These are phyloP conservation scores for Coemansia asiatica DNA, from an alignment of 192 early-diverging fungal species.

Conservation along the genomic window DNA sequence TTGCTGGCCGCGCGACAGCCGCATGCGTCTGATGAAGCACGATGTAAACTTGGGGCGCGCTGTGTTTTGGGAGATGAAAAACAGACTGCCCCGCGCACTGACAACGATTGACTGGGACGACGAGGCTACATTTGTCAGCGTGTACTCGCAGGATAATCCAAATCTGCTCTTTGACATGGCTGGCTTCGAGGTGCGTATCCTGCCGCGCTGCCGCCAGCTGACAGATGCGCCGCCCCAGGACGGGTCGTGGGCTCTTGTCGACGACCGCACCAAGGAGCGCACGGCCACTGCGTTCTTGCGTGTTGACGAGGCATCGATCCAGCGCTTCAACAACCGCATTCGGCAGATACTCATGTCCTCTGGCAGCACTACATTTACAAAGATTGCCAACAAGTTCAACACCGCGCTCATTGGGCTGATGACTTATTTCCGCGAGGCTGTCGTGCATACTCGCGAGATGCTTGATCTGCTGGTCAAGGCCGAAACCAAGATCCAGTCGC, in stretches of 20 bases:
- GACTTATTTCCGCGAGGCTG: slow-evolving; percentile 98
- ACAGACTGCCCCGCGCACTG: slow-evolving; percentile 92
- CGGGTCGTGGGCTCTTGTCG: slow-evolving; percentile 91
- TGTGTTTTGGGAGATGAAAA: slow-evolving; percentile 99
- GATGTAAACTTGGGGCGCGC: slow-evolving; percentile 98
- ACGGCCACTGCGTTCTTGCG: slow-evolving; percentile 96
- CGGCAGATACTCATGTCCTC: slow-evolving; percentile 98
- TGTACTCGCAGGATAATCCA: slow-evolving; percentile 97
- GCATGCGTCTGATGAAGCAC: slow-evolving; percentile 99
- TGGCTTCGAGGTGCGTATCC: slow-evolving; percentile 94
- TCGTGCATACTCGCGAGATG: slow-evolving; percentile 94
- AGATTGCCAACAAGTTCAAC: slow-evolving; percentile 97
- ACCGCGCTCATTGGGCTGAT: slow-evolving; percentile 91
- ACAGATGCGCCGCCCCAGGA: slow-evolving; percentile 60
- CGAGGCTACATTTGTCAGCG: slow-evolving; percentile 78
- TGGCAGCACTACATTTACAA: slow-evolving; percentile 96
- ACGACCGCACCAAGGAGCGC: slow-evolving; percentile 96
- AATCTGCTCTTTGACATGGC: slow-evolving; percentile 89
- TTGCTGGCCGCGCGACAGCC: slow-evolving; percentile 98
- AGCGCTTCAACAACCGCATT: slow-evolving; percentile 93
- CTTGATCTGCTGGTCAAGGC: slow-evolving; percentile 96
- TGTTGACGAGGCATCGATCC: slow-evolving; percentile 92
- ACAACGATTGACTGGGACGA: slow-evolving; percentile 99
- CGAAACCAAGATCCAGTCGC: slow-evolving; percentile 98
- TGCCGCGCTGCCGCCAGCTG: slow-evolving; percentile 89